These are phyloP conservation scores for Rhinocladiella mackenziei DNA, from an alignment of 2,329 filamentous ascomycete species.

Conservation along the genomic window DNA sequence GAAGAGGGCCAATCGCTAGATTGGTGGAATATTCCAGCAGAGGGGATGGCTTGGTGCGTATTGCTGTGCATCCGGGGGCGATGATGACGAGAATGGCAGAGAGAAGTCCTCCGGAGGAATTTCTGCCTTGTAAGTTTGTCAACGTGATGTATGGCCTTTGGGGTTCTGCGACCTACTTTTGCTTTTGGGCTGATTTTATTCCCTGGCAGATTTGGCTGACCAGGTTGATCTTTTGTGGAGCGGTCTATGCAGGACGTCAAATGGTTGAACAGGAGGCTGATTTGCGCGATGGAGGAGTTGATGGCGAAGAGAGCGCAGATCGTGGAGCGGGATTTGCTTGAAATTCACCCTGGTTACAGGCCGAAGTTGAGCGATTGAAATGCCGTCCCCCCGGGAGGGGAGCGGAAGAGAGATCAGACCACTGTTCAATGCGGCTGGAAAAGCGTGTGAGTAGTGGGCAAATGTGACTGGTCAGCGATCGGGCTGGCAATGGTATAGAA, in stretches of 20 bases:
- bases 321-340: slow-evolving; percentile 18
- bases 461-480: too few species aligned
- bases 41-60: slow-evolving; percentile 27
- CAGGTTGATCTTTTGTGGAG: slow-evolving; percentile 30
- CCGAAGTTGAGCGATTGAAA: too few species aligned
- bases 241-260: slow-evolving; percentile 31
- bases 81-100: slow-evolving; percentile 37
- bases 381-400: too few species aligned
- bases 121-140: slow-evolving; percentile 21
- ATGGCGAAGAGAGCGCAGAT: slow-evolving; percentile 18
- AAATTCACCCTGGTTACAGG: slow-evolving; percentile 17
- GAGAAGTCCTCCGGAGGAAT: slow-evolving; percentile 30
- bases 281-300: slow-evolving; percentile 26
- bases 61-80: slow-evolving; percentile 38
- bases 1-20: slow-evolving; percentile 40
- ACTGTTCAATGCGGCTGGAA: too few species aligned
- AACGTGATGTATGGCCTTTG: too few species aligned
- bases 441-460: too few species aligned
- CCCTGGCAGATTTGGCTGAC: slow-evolving; percentile 29
- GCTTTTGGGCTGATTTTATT: too few species aligned
- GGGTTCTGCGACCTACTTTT: too few species aligned
- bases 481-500: too few species aligned
- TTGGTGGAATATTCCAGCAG: slow-evolving; percentile 38
- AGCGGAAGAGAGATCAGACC: too few species aligned
- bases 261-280: too few species aligned